These are phyloP conservation scores for Bocquillonia castaneifolia DNA, from an alignment of 441 rosid genomes.

Conservation along the genomic window DNA sequence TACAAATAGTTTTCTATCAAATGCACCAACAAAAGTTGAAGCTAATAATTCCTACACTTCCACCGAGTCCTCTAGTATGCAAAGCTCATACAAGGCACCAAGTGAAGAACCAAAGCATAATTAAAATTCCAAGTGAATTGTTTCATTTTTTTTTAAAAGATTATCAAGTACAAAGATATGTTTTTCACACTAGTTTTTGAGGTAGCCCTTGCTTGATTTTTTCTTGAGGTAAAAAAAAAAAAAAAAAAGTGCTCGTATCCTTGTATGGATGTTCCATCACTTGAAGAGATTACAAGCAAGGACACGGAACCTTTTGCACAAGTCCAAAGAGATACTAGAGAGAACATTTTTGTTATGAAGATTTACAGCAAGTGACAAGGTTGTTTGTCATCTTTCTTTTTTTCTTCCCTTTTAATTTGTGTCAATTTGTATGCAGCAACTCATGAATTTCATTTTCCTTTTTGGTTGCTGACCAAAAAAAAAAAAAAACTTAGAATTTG, in stretches of 20 bases:
- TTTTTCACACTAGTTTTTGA: conserved; percentile 6
- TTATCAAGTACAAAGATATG: too few species aligned
- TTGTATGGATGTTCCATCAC: conserved; percentile 12
- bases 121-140: background rate
- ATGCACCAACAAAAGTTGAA: conserved; percentile 27
- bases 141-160: background rate
- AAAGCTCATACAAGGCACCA: conserved; percentile 22
- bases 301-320: conserved; percentile 4
- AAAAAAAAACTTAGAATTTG: too few species aligned
- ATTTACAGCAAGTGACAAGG: background rate
- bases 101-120: conserved; percentile 14
- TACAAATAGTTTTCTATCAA: conserved; percentile 36
- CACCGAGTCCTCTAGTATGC: conserved; percentile 38
- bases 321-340: background rate
- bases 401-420: background rate
- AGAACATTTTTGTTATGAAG: background rate
- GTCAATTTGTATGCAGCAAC: background rate
- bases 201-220: conserved; percentile 7
- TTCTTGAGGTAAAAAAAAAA: background rate
- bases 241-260: too few species aligned
- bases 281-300: background rate
- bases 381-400: background rate
- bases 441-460: too few species aligned
- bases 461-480: too few species aligned
- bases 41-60: conserved; percentile 37